Evolutionary conservation across 805 yeast genomes (phyloP), one percentile per base, ranked within the genome.

Genomic region (Metschnikowia lachancei): DNA sequence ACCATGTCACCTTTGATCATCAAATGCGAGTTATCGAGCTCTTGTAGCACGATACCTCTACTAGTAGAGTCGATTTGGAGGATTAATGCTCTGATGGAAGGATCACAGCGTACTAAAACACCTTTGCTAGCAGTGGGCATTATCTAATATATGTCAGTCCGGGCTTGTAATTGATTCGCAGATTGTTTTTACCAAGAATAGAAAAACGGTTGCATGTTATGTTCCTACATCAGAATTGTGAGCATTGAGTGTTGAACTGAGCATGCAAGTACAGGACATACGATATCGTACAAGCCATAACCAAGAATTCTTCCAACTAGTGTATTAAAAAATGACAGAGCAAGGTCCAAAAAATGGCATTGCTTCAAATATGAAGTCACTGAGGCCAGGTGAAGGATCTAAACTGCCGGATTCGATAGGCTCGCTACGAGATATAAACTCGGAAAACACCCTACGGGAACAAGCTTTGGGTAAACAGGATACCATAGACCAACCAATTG

Each of bases 21-120:
- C 16, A 92, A 66, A 64, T 94, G 98, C 1, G 94, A 87, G 38
- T 91, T 97, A 61, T 94, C 98, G 35, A 92, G 74, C 57, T 94
- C 98, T 65, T 85, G 82, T 19, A 72, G 55, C 1, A 70, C 70
- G 2, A 94, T 83, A 55, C 90, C 95, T 48, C 87, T 85, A 31
- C 75, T 68, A 22, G 81, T 79, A 0, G 88, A 70, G 64, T 94
- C 98, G 36, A 92, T 85, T 61, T 83, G 85, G 18, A 92, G 67
- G 2, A 92, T 87, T 40, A 92, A 72, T 0, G 98, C 96, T 52
- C 82, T 78, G 52, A 92, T 90, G 1, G 97, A 88, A 1, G 99
- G 98, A 63, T 92, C 99, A 63, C 97, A 72, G 47, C 64, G 74
- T 14, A 72, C 74, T 33, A 72, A 55, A 0, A 69, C 70, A 11